Conservation (phyloP, 192 early-diverging fungal species). For the Ramicandelaber brevisporus region DNA sequence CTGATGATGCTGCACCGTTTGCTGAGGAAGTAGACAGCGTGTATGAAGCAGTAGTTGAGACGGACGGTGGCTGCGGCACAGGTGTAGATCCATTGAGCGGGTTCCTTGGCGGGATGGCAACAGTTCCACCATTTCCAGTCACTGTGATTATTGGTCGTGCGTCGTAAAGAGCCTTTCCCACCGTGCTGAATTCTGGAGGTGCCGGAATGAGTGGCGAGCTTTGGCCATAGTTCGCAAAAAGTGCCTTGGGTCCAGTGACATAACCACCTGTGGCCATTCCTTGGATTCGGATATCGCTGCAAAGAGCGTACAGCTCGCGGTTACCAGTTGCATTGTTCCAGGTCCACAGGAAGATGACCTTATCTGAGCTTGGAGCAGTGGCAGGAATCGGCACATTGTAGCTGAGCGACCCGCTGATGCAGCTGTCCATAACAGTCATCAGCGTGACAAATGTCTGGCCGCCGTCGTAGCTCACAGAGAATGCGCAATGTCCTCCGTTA, state of each 20-base stretch:
- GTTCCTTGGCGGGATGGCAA: no score
- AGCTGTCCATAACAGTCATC: conserved; percentile 23
- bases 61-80: no score
- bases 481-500: conserved; percentile 40
- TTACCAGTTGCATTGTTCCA: conserved; percentile 41
- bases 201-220: conserved; percentile 11
- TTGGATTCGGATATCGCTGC: conserved; percentile 27
- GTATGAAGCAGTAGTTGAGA: no score
- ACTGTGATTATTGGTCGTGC: no score
- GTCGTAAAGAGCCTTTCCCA: no score
- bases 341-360: conserved; percentile 29
- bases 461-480: conserved; percentile 33
- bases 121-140: no score
- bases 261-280: conserved; percentile 6
- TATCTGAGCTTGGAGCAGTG: conserved; percentile 16
- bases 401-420: conserved; percentile 12
- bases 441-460: conserved; percentile 32
- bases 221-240: conserved; percentile 25
- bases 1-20: no score
- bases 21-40: no score
- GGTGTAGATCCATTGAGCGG: no score
- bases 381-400: conserved; percentile 22
- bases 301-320: conserved; percentile 40
- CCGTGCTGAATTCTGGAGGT: no score
- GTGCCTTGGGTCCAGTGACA: conserved; percentile 14